These are phyloP conservation scores for Stephanocyclus meneghinianus DNA, from an alignment of 352 stramenopile genomes.

Conservation along the genomic window DNA sequence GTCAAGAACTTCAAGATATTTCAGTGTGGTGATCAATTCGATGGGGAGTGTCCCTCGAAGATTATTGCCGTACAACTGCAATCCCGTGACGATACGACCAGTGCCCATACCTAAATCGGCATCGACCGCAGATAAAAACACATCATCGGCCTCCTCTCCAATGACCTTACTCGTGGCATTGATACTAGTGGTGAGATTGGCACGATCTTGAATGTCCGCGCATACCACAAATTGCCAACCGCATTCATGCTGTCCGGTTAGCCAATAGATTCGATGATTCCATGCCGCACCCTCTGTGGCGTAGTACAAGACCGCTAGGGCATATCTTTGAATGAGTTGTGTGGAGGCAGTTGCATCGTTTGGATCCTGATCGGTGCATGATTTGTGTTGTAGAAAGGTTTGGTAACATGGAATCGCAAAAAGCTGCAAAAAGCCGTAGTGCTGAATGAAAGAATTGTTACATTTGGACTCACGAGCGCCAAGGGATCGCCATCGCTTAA, in stretches of 20 bases:
- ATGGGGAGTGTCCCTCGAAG: slow-evolving; percentile 53
- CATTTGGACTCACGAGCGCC: neutral
- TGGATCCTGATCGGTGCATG: slow-evolving; percentile 8
- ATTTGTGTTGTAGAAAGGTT: neutral
- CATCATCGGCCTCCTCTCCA: neutral
- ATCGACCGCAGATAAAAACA: slow-evolving; percentile 31
- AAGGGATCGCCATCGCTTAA: slow-evolving; percentile 29
- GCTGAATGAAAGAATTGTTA: neutral
- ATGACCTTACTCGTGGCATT: neutral
- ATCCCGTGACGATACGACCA: slow-evolving; percentile 24
- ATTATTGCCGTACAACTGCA: slow-evolving; percentile 49
- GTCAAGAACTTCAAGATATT: slow-evolving; percentile 29
- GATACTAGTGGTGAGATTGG: neutral
- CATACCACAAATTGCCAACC: slow-evolving; percentile 36
- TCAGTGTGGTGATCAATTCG: slow-evolving; percentile 37
- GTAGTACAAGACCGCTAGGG: slow-evolving; percentile 32
- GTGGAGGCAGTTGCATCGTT: slow-evolving; percentile 14
- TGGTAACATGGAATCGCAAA: neutral
- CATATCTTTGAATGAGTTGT: slow-evolving; percentile 38
- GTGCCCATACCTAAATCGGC: slow-evolving; percentile 29
- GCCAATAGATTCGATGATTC: slow-evolving; percentile 31
- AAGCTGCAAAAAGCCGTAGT: neutral
- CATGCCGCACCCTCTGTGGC: slow-evolving; percentile 20
- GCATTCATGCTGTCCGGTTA: slow-evolving; percentile 28
- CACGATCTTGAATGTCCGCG: slow-evolving; percentile 16